Percentiles rank a stretch among this genome's conserved stretches.
phyloP scores from a whole-genome alignment of 1,139 yeast genomes.

The Kluyveromyces sp. region DNA sequence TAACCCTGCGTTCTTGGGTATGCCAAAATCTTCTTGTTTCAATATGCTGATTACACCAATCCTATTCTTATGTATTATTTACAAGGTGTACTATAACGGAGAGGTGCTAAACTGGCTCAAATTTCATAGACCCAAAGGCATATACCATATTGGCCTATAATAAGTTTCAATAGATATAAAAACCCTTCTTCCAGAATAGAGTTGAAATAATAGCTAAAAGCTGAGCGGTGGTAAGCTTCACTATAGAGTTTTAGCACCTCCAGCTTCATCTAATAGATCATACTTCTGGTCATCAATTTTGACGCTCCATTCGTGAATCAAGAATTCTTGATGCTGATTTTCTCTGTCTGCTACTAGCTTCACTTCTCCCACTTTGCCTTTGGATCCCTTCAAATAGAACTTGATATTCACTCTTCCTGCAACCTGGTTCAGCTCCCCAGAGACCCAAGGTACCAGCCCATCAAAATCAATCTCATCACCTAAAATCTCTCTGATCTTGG shows the following conservation, averaged over 20 bases:
- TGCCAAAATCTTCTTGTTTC: no score
- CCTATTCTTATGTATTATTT: constrained; percentile 6
- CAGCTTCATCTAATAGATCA: constrained; percentile 48
- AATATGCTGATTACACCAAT: background rate
- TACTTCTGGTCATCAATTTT: constrained; percentile 38
- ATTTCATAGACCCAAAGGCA: background rate
- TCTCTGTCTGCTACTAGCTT: constrained; percentile 55
- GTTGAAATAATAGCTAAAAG: background rate
- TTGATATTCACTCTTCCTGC: constrained; percentile 70
- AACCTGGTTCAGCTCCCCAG: constrained; percentile 77
- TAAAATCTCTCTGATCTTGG: constrained; percentile 52
- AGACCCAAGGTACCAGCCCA: constrained; percentile 78
- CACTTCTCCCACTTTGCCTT: constrained; percentile 42
- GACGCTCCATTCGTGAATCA: constrained; percentile 54
- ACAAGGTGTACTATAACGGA: constrained; percentile 4
- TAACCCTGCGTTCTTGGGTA: no score
- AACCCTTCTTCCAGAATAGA: background rate
- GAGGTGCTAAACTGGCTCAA: background rate
- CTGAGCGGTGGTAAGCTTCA: background rate
- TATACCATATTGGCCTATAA: background rate
- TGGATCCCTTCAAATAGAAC: constrained; percentile 63
- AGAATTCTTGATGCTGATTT: constrained; percentile 49
- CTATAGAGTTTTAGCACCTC: constrained; percentile 9
- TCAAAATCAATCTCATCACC: constrained; percentile 73
- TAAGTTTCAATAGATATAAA: background rate